Evolutionary conservation across 805 yeast genomes (phyloP).

Genomic region (Nakazawaea sp.): DNA sequence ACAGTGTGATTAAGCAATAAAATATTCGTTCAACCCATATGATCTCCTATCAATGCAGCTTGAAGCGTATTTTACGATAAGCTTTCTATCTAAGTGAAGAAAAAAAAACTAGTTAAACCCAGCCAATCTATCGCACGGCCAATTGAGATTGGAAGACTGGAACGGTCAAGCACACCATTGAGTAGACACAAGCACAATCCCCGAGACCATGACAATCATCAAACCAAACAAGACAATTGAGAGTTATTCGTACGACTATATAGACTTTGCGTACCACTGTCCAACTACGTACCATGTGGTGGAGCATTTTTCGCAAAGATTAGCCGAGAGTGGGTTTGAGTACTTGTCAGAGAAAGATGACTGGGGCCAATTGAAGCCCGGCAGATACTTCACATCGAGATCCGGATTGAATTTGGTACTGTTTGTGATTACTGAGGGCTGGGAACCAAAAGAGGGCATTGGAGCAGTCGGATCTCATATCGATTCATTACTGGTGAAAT

Average conservation of each 20-base stretch:
- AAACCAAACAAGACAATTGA: neutral
- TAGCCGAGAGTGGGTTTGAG: conserved; percentile 54
- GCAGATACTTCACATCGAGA: conserved; percentile 61
- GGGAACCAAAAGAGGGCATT: conserved; percentile 57
- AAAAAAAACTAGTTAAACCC: too few relatives aligned
- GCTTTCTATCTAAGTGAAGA: too few relatives aligned
- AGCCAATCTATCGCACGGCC: too few relatives aligned
- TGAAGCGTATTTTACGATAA: too few relatives aligned
- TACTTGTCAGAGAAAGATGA: conserved; percentile 57
- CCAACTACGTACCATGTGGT: conserved; percentile 82
- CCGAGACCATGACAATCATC: neutral
- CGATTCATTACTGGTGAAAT: conserved; percentile 59
- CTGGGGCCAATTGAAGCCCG: conserved; percentile 41
- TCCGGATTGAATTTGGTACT: conserved; percentile 65
- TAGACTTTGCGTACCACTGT: conserved; percentile 60
- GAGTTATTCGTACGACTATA: conserved; percentile 34
- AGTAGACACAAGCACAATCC: neutral
- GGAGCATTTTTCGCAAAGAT: conserved; percentile 36
- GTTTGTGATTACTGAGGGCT: conserved; percentile 58
- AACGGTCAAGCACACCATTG: too few relatives aligned
- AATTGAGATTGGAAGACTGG: too few relatives aligned
- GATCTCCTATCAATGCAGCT: neutral
- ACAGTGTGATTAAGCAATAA: too few relatives aligned
- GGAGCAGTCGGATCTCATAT: conserved; percentile 70
- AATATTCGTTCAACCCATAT: neutral